Percentiles rank a stretch among this genome's conserved stretches.
Evolutionary conservation across 108 stramenopile genomes (phyloP).

Genomic region (Mediolabrus comicus): DNA sequence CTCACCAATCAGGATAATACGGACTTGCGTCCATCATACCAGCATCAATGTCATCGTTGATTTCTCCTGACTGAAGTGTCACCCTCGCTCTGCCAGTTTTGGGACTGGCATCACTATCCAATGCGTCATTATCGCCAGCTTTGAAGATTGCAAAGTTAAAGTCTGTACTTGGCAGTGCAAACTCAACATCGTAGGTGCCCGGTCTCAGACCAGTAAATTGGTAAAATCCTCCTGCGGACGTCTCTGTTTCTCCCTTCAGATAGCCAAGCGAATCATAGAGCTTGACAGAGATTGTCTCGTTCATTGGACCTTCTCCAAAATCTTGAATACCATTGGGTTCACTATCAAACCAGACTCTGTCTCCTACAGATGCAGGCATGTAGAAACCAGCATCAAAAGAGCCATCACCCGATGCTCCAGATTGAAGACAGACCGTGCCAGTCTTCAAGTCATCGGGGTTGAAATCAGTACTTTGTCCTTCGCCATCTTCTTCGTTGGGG

Average conservation of each 20-base stretch:
- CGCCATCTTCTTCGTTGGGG: neutral
- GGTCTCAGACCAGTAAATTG: constrained; percentile 26
- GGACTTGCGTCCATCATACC: constrained; percentile 46
- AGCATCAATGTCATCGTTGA: constrained; percentile 28
- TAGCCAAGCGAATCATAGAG: constrained; percentile 38
- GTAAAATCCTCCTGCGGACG: constrained; percentile 23
- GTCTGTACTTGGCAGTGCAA: constrained; percentile 10
- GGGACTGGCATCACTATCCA: constrained; percentile 36
- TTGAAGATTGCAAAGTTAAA: constrained; percentile 32
- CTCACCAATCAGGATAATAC: constrained; percentile 43
- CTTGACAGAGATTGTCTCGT: constrained; percentile 13
- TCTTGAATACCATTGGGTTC: constrained; percentile 44
- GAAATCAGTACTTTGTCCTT: neutral
- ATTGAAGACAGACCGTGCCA: constrained; percentile 16
- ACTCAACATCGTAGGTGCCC: constrained; percentile 29
- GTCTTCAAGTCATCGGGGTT: constrained; percentile 20
- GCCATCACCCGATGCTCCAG: constrained; percentile 30
- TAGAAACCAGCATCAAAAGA: constrained; percentile 41
- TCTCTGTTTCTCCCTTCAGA: constrained; percentile 10
- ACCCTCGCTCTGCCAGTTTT: constrained; percentile 16
- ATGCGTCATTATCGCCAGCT: constrained; percentile 13
- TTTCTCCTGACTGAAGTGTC: constrained; percentile 33
- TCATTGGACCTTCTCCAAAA: constrained; percentile 16
- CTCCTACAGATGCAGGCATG: constrained; percentile 35
- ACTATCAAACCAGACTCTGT: constrained; percentile 41